These are phyloP conservation scores for Pseudocercospora vitis DNA, from an alignment of 2,329 filamentous ascomycete genomes.

Conservation along the genomic window DNA sequence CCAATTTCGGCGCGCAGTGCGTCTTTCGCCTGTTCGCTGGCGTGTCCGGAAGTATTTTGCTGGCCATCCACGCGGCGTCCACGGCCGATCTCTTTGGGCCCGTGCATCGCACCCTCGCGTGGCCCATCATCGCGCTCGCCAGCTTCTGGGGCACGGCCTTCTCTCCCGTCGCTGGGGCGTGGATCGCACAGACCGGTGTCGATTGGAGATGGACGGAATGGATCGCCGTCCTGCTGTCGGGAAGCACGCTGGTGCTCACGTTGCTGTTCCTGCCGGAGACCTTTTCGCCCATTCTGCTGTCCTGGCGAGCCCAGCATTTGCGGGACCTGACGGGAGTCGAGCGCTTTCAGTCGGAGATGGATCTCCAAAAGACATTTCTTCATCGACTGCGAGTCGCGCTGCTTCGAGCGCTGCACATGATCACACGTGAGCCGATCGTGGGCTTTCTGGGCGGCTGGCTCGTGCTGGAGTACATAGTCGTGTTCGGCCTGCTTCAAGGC, in stretches of 20 bases:
- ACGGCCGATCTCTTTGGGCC: slow-evolving; percentile 33
- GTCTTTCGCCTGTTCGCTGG: slow-evolving; percentile 33
- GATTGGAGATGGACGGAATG: slow-evolving; percentile 44
- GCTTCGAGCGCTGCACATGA: slow-evolving; percentile 27
- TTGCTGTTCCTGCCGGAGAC: slow-evolving; percentile 50
- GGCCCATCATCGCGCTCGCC: slow-evolving; percentile 27
- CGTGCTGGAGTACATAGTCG: slow-evolving; percentile 53
- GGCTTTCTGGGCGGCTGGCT: slow-evolving; percentile 53
- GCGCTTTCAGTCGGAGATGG: slow-evolving; percentile 27
- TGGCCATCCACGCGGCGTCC: slow-evolving; percentile 30
- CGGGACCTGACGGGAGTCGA: slow-evolving; percentile 27
- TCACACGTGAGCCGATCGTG: slow-evolving; percentile 45
- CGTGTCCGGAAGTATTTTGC: slow-evolving; percentile 26
- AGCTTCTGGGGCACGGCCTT: slow-evolving; percentile 26
- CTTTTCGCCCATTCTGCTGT: slow-evolving; percentile 42
- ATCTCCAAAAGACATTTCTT: slow-evolving; percentile 21
- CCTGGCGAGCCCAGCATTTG: slow-evolving; percentile 38
- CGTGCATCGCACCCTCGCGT: slow-evolving; percentile 26
- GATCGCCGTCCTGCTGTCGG: slow-evolving; percentile 34
- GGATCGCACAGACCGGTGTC: slow-evolving; percentile 18
- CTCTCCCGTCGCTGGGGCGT: slow-evolving; percentile 21
- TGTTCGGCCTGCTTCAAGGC: slow-evolving; percentile 56
- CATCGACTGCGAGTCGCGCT: slow-evolving; percentile 24
- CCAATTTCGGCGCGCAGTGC: slow-evolving; percentile 31
- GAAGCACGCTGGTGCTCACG: slow-evolving; percentile 24